Evolutionary conservation across 495 filamentous ascomycete genomes (phyloP), one percentile per base, ranked within the genome.

Genomic region (Halenospora varia): DNA sequence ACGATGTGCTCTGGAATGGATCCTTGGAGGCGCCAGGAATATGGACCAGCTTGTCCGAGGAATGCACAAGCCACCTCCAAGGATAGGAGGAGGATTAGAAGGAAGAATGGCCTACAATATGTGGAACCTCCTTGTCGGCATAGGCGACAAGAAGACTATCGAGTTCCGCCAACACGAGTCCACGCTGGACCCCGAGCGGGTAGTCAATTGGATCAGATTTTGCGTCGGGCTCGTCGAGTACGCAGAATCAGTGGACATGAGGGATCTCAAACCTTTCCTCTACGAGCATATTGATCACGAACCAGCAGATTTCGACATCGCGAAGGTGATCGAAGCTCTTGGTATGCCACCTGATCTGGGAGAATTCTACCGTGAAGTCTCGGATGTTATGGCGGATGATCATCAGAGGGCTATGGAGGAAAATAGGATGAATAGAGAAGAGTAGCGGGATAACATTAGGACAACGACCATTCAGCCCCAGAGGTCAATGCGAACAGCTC

Each of bases 111-210:
- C 4, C 42, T 46, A 46, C 19, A 46, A 20, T n/a, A 46, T 46
- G 42, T 8, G 6, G 4, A 46, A 46, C n/a, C 42, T 46, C 4
- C 8, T 46, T n/a, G 42, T 17, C n/a, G 3, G 4, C 15, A 40
- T 25, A 11, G 18, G 29, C n/a, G 24, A 53, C 18, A 57, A 57
- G 29, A 52, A 59, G 13, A 73, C 69, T n/a, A 61, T 79, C 26
- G 75, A 79, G 59, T 79, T 78, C 60, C 69, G 75, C 13, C 71
- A 75, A 47, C 71, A 72, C n/a, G 61, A 25, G 8, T 71, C 73
- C 1, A 60, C 65, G 0, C 59, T 77, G 1, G 66, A 73, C 25
- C 41, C 64, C 1, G 45, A 56, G 0, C 68, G 56, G 44, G 56
- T 77, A 13, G 17, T 44, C 1, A 56, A 46, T 3, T 77, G 74